phyloP scores from a whole-genome alignment of 2,329 filamentous ascomycete species.

The Penicillium sp. region DNA sequence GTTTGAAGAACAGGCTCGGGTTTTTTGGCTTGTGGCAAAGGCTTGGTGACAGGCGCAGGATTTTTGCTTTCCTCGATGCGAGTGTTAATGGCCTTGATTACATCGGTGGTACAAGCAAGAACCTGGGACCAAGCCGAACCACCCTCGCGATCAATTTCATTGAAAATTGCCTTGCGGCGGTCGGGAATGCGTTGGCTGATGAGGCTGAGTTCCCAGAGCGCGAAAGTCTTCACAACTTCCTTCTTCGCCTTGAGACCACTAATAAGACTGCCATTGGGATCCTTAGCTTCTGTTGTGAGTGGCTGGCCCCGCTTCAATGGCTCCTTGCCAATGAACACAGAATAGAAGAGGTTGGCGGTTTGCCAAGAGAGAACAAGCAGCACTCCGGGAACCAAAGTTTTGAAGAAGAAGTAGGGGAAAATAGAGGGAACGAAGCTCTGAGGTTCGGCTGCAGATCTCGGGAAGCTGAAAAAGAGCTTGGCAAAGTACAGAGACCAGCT shows the following conservation, averaged over 20 bases:
- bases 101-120: constrained; percentile 64
- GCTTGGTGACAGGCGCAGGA: constrained; percentile 34
- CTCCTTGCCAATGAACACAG: constrained; percentile 73
- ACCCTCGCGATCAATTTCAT: constrained; percentile 78
- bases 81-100: constrained; percentile 64
- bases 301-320: constrained; percentile 83
- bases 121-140: constrained; percentile 81
- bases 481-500: constrained; percentile 67
- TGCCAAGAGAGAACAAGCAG: constrained; percentile 74
- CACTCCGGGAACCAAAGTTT: constrained; percentile 61
- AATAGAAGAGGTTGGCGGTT: constrained; percentile 72
- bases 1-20: constrained; percentile 41
- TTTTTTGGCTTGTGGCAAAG: constrained; percentile 45
- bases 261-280: constrained; percentile 85
- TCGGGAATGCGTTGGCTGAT: constrained; percentile 72
- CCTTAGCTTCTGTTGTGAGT: constrained; percentile 78
- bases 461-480: constrained; percentile 71
- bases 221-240: constrained; percentile 72
- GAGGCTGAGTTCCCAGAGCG: constrained; percentile 83
- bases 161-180: constrained; percentile 78
- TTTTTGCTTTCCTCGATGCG: constrained; percentile 65
- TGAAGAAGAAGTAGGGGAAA: constrained; percentile 57
- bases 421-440: constrained; percentile 54
- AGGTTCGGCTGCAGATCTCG: constrained; percentile 63
- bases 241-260: constrained; percentile 83